These are phyloP conservation scores for Caloboletus firmus DNA, from an alignment of 1,284 basidiomycete genomes.

Conservation along the genomic window DNA sequence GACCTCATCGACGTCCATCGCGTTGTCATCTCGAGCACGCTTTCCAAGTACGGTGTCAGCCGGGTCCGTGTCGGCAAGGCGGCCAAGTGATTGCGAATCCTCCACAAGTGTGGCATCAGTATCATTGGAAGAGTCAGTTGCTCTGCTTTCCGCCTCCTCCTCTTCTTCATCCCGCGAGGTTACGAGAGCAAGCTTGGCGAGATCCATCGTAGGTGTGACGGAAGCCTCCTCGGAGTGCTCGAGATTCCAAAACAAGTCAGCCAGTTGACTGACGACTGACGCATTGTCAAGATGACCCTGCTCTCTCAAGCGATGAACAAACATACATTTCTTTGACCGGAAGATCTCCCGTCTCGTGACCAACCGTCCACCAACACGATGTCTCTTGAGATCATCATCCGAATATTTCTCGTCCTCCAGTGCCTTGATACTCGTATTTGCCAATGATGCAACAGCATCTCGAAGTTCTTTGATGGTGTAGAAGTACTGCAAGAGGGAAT, in stretches of 20 bases:
- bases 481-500: constrained; percentile 80
- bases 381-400: constrained; percentile 76
- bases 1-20: constrained; percentile 51
- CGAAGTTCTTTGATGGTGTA: constrained; percentile 91
- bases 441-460: constrained; percentile 67
- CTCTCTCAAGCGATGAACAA: neutral
- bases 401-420: constrained; percentile 69
- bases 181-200: constrained; percentile 91
- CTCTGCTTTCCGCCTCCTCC: constrained; percentile 69
- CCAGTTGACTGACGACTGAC: constrained; percentile 77
- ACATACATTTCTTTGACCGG: constrained; percentile 80
- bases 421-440: constrained; percentile 52
- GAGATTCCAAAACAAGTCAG: constrained; percentile 76
- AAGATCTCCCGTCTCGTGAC: constrained; percentile 79
- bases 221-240: constrained; percentile 66
- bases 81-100: constrained; percentile 48
- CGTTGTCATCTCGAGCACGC: constrained; percentile 53
- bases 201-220: constrained; percentile 81
- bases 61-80: constrained; percentile 31
- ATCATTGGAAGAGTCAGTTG: constrained; percentile 78
- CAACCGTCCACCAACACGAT: constrained; percentile 83
- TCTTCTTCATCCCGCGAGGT: constrained; percentile 89
- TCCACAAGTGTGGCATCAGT: constrained; percentile 84
- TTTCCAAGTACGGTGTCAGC: constrained; percentile 72
- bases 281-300: constrained; percentile 15